A percentile compares a stretch with the other conserved stretches of the same genome.
These are phyloP conservation scores for Byssothecium circinans DNA, from an alignment of 2,329 filamentous ascomycete species.

Conservation along the genomic window DNA sequence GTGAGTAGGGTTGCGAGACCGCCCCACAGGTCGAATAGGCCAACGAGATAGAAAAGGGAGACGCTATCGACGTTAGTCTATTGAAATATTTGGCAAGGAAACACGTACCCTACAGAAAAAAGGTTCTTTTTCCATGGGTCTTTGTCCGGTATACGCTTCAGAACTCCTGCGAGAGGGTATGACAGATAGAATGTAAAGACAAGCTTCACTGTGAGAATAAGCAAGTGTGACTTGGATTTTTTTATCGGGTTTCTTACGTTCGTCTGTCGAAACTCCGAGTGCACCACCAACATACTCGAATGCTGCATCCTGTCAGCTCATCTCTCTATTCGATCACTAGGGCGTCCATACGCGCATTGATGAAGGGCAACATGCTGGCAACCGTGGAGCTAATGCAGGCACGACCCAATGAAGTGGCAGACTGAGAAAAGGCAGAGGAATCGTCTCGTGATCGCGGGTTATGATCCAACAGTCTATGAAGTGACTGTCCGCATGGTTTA, in stretches of 20 bases:
- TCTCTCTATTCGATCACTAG: neutral
- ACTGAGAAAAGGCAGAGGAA: neutral
- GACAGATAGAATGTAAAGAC: conserved; percentile 88
- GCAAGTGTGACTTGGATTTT: neutral
- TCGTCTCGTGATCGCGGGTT: too few relatives aligned
- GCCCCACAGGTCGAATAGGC: conserved; percentile 88
- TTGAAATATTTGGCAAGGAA: neutral
- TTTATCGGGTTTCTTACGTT: conserved; percentile 52
- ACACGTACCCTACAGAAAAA: conserved; percentile 73
- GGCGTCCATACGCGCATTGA: conserved; percentile 58
- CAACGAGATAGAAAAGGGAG: conserved; percentile 87
- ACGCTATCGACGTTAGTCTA: conserved; percentile 53
- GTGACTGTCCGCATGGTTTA: conserved; percentile 14
- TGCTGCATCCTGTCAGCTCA: conserved; percentile 46
- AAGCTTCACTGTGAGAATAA: conserved; percentile 75
- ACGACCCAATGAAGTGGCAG: conserved; percentile 9
- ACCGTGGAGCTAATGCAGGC: conserved; percentile 13
- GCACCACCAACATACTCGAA: conserved; percentile 61
- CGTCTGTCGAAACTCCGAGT: conserved; percentile 66
- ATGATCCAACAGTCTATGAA: conserved; percentile 18
- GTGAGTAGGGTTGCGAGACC: conserved; percentile 79
- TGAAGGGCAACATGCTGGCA: conserved; percentile 62
- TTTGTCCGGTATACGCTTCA: conserved; percentile 87
- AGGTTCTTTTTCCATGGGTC: conserved; percentile 83
- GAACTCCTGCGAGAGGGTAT: conserved; percentile 82